Evolutionary conservation across 768 basidiomycete species (phyloP).

Genomic region (Pisolithus tinctorius): DNA sequence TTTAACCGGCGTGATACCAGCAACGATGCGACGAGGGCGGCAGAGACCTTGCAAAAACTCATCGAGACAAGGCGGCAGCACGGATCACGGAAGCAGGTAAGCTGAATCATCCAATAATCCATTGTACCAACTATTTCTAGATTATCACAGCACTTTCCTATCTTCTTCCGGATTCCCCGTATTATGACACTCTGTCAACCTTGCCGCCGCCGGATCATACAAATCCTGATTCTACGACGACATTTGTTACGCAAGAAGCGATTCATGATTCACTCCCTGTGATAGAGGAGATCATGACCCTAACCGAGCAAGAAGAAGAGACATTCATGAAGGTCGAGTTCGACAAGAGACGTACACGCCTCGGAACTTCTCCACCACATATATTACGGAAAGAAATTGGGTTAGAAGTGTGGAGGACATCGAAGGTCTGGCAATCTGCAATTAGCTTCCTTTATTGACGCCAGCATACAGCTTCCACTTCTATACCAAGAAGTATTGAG

Average conservation of each 20-base stretch:
- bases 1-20: slow-evolving; percentile 31
- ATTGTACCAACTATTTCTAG: slow-evolving; percentile 59
- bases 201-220: slow-evolving; percentile 76
- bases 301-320: slow-evolving; percentile 61
- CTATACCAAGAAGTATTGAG: slow-evolving; percentile 77
- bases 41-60: slow-evolving; percentile 73
- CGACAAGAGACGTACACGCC: slow-evolving; percentile 67
- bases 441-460: slow-evolving; percentile 7
- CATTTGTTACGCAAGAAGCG: slow-evolving; percentile 49
- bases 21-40: slow-evolving; percentile 70
- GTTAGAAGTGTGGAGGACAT: slow-evolving; percentile 54
- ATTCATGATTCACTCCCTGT: slow-evolving; percentile 65
- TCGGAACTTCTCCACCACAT: slow-evolving; percentile 60
- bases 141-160: slow-evolving; percentile 58
- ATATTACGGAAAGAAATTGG: slow-evolving; percentile 57
- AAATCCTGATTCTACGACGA: slow-evolving; percentile 58
- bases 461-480: slow-evolving; percentile 47
- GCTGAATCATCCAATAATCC: slow-evolving; percentile 3
- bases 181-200: slow-evolving; percentile 53
- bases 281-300: slow-evolving; percentile 61
- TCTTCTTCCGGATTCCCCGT: slow-evolving; percentile 67
- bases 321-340: slow-evolving; percentile 57
- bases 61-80: slow-evolving; percentile 54
- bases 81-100: slow-evolving; percentile 56
- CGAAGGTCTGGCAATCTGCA: slow-evolving; percentile 39